Base-by-base conservation (phyloP, 2,329 filamentous ascomycete species). In the Lachnellula subtilissima region DNA sequence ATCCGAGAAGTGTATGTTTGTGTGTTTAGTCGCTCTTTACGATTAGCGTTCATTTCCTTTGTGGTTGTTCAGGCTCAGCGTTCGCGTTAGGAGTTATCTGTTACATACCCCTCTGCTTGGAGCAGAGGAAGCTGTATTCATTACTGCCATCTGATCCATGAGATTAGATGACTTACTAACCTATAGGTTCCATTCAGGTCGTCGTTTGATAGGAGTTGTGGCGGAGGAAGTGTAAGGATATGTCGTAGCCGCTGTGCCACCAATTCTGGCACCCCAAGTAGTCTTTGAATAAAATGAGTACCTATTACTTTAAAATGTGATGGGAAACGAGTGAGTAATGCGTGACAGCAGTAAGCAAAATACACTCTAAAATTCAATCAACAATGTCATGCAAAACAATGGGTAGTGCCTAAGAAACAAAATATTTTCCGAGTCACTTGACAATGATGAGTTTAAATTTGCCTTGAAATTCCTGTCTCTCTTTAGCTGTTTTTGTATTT, bases 31-130 rank as follows among this genome's bases (percentile, higher is more conserved):
- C 12, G 46, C 48, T 50, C 19, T n/a, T n/a, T 39, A 23, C 22
- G 19, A n/a, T 32, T 23, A 36, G 23, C 15, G n/a, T 40, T 37
- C 22, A 22, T 37, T 45, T 23, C 32, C 25, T 39, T n/a, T 40
- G 39, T 47, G 25, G 3, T 48, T 47, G 3, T 49, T 12, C 36
- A 40, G 22, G 32, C 32, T 19, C 23, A 57, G 57, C 57, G 54
- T 48, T 36, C 55, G 57, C 43, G 49, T 57, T 51, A 22, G 55
- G 57, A 48, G 54, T 57, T 57, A 51, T 43, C 52, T 50, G 7
- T 53, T 50, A 40, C 37, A 51, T 53, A 53, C 40, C 40, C 50
- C 39, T 46, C 42, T 50, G 47, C 50, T 14, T 49, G 56, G 49
- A 48, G 43, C 45, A 42, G 39, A 47, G 40, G 46, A 11, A n/a